A percentile compares a stretch with the other conserved stretches of the same genome.
phyloP scores from a whole-genome alignment of 495 filamentous ascomycete genomes.

The Podospora sp. region DNA sequence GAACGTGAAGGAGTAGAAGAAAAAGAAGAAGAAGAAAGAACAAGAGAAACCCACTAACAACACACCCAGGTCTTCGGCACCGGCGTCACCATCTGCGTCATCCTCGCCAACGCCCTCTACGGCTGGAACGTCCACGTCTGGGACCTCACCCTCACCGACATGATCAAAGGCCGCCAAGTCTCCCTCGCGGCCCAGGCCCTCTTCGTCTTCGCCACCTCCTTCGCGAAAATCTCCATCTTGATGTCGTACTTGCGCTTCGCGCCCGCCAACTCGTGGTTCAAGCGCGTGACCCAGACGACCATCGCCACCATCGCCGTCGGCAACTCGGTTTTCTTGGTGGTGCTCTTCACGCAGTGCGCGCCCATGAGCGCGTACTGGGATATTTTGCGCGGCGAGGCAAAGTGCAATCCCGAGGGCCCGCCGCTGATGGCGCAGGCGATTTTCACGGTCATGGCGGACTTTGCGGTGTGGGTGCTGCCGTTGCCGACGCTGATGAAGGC shows the following conservation, averaged over 20 bases:
- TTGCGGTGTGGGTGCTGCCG: slow-evolving; percentile 48
- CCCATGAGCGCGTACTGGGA: slow-evolving; percentile 37
- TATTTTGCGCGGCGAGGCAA: slow-evolving; percentile 6
- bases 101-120: slow-evolving; percentile 28
- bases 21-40: too few species aligned
- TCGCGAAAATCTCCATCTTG: slow-evolving; percentile 55
- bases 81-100: slow-evolving; percentile 29
- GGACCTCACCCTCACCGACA: slow-evolving; percentile 23
- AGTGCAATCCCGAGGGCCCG: slow-evolving; percentile 35
- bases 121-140: slow-evolving; percentile 37
- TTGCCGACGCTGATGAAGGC: slow-evolving; percentile 39
- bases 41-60: background rate
- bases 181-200: slow-evolving; percentile 35
- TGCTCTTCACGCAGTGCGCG: slow-evolving; percentile 41
- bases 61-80: slow-evolving; percentile 27
- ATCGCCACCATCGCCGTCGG: slow-evolving; percentile 30
- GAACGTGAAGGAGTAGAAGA: too few species aligned
- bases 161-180: slow-evolving; percentile 28
- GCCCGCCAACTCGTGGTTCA: slow-evolving; percentile 40
- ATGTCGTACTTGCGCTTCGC: slow-evolving; percentile 56
- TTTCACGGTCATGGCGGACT: slow-evolving; percentile 42
- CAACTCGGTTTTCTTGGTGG: slow-evolving; percentile 31
- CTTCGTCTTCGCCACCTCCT: slow-evolving; percentile 30
- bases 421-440: slow-evolving; percentile 29
- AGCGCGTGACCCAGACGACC: slow-evolving; percentile 32